Evolutionary conservation across 1,284 basidiomycete genomes (phyloP).

Genomic region (Cryptococcus sp.): DNA sequence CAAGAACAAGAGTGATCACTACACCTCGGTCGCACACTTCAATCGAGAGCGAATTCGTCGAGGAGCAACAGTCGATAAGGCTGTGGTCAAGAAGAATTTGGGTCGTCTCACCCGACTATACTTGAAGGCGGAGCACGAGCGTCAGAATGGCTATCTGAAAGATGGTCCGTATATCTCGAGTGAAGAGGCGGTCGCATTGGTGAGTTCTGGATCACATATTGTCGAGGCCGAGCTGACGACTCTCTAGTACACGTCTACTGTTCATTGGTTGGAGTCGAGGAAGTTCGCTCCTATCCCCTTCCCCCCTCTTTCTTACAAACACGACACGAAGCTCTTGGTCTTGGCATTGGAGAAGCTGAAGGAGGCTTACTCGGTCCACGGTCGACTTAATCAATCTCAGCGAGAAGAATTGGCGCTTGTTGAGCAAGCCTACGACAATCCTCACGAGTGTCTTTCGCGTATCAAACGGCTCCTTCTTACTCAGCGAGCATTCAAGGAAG

Average conservation of each 20-base stretch:
- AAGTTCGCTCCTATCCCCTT: constrained; percentile 95
- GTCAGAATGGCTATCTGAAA: constrained; percentile 94
- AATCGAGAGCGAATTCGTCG: constrained; percentile 59
- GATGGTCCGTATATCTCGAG: constrained; percentile 96
- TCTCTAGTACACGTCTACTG: constrained; percentile 96
- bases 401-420: constrained; percentile 92
- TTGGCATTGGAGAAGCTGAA: constrained; percentile 93
- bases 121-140: constrained; percentile 94
- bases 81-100: constrained; percentile 59
- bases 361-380: constrained; percentile 97
- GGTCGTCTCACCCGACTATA: constrained; percentile 64
- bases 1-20: constrained; percentile 99
- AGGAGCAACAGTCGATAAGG: constrained; percentile 97
- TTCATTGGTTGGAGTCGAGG: constrained; percentile 93
- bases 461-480: constrained; percentile 93
- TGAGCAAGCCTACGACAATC: constrained; percentile 79
- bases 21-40: constrained; percentile 78
- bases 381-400: constrained; percentile 90
- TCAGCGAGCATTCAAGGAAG: constrained; percentile 94
- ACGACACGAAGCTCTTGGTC: constrained; percentile 93
- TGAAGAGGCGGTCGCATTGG: constrained; percentile 93
- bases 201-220: no score
- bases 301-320: constrained; percentile 96
- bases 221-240: no score
- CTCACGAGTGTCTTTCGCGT: constrained; percentile 68